phyloP scores from a whole-genome alignment of 495 filamentous ascomycete species.

The Aspergillus egyptiacus region DNA sequence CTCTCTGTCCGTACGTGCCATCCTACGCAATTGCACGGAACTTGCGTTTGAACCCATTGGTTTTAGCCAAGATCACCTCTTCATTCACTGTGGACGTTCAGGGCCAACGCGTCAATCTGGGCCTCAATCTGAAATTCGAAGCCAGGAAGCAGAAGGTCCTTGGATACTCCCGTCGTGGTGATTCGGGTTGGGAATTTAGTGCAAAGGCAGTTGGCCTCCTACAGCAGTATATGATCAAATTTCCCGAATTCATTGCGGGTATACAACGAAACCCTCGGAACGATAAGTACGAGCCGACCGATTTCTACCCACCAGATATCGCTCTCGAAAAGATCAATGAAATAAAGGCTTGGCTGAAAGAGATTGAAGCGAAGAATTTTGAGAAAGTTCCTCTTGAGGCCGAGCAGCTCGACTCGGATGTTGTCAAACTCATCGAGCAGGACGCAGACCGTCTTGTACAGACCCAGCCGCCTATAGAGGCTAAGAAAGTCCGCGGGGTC shows the following conservation, averaged over 20 bases:
- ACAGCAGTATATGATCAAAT: slow-evolving; percentile 81
- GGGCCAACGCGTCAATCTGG: slow-evolving; percentile 76
- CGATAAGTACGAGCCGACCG: slow-evolving; percentile 70
- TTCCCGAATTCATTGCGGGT: slow-evolving; percentile 89
- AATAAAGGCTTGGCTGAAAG: slow-evolving; percentile 87
- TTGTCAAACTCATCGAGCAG: slow-evolving; percentile 73
- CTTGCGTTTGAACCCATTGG: slow-evolving; percentile 74
- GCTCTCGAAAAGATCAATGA: slow-evolving; percentile 64
- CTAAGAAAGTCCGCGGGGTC: slow-evolving; percentile 62
- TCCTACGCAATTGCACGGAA: slow-evolving; percentile 80
- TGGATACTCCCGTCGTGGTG: slow-evolving; percentile 82
- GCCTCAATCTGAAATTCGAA: slow-evolving; percentile 95
- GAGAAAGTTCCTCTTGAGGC: slow-evolving; percentile 92
- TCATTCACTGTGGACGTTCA: slow-evolving; percentile 79
- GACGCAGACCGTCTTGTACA: slow-evolving; percentile 58
- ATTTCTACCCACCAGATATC: slow-evolving; percentile 72
- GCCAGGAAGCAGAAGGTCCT: slow-evolving; percentile 91
- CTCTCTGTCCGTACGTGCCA: slow-evolving; percentile 67
- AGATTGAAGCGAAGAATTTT: slow-evolving; percentile 80
- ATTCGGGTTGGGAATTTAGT: slow-evolving; percentile 92
- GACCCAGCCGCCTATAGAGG: slow-evolving; percentile 46
- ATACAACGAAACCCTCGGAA: slow-evolving; percentile 71
- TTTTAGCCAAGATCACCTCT: slow-evolving; percentile 92
- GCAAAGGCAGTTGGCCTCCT: slow-evolving; percentile 75
- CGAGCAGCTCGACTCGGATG: slow-evolving; percentile 87